Base-by-base conservation (phyloP, 768 basidiomycete genomes). In the Pleurotus pulmonarius region DNA sequence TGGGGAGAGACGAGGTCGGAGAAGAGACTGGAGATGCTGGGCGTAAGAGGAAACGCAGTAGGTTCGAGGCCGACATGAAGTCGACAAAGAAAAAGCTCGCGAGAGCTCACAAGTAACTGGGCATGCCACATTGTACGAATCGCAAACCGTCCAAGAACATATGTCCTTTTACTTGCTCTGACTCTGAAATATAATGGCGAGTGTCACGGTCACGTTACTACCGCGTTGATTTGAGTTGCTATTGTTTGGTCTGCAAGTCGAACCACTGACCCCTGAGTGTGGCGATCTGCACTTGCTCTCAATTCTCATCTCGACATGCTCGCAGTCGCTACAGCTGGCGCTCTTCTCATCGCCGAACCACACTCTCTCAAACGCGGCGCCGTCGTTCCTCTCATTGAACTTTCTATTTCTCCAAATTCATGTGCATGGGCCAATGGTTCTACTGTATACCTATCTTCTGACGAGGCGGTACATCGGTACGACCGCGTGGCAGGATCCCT, bases 351-450 rank as follows among this genome's bases (percentile, higher is more conserved):
- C 53, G 61, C 78, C 26, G 81, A 87, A 44, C 69, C 79, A 1
- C 51, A 70, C 2, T 63, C 67, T 25, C 71, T 88, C 56, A 85
- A 80, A 65, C 73, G 71, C 29, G 61, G 73, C 1, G 73, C 79
- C 0, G 67, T 72, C 0, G 72, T 73, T 0, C 66, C 80, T 22
- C 68, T 78, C 2, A 38, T 56, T 24, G 58, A 68, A 49, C 71
- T 74, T 18, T 63, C 68, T 34, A 62, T 68, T 12, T 61, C 64
- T 16, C 72, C 76, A 5, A 71, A 67, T 4, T 68, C 80, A 22
- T 73, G 73, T 56, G 65, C 74, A 13, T 90, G 88, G 88, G 65
- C 74, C 2, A 82, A 88, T 66, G 83, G 80, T 58, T 67, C 73
- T 26, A 70, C 67, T 57, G 74, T 90, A 20, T 87, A 81, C 63